These are phyloP conservation scores for Chloropicon primus DNA, from an alignment of 139 green algal genomes.

Conservation along the genomic window DNA sequence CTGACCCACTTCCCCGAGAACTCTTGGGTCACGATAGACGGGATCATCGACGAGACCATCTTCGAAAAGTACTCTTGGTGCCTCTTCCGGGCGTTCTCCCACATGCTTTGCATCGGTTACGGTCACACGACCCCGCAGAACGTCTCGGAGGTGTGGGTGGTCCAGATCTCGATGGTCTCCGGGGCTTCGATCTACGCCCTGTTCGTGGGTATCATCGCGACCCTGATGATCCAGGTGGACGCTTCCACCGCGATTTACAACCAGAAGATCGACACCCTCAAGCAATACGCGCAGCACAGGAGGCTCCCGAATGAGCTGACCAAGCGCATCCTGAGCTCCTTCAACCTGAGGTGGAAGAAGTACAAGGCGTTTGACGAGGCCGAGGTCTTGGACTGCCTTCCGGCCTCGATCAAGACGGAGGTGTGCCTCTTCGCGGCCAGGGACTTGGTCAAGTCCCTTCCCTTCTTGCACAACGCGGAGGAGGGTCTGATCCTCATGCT, in stretches of 20 bases:
- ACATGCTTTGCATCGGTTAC: constrained; percentile 13
- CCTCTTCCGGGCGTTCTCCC: constrained; percentile 2
- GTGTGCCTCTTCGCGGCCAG: constrained; percentile 17
- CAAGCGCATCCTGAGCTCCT: constrained; percentile 18
- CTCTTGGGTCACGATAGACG: neutral
- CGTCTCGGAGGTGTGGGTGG: constrained; percentile 13
- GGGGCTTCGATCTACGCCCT: constrained; percentile 19
- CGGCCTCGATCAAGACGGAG: constrained; percentile 16
- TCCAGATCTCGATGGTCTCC: constrained; percentile 11
- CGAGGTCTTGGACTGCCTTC: constrained; percentile 19
- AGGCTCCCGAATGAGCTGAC: constrained; percentile 22
- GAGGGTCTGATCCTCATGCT: constrained; percentile 18
- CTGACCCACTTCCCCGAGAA: neutral
- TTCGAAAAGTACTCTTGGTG: constrained; percentile 1
- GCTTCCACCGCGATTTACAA: constrained; percentile 15
- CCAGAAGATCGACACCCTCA: constrained; percentile 17
- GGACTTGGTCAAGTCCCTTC: constrained; percentile 14
- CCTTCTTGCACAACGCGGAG: constrained; percentile 23
- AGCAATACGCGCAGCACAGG: constrained; percentile 22
- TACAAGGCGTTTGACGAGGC: constrained; percentile 23
- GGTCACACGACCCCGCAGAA: neutral
- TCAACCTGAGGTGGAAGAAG: constrained; percentile 12
- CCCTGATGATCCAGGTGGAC: constrained; percentile 21
- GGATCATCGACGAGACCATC: neutral
- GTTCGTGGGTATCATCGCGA: constrained; percentile 22